phyloP scores from a whole-genome alignment of 2,329 filamentous ascomycete genomes.

The Magnaporthiopsis poae region DNA sequence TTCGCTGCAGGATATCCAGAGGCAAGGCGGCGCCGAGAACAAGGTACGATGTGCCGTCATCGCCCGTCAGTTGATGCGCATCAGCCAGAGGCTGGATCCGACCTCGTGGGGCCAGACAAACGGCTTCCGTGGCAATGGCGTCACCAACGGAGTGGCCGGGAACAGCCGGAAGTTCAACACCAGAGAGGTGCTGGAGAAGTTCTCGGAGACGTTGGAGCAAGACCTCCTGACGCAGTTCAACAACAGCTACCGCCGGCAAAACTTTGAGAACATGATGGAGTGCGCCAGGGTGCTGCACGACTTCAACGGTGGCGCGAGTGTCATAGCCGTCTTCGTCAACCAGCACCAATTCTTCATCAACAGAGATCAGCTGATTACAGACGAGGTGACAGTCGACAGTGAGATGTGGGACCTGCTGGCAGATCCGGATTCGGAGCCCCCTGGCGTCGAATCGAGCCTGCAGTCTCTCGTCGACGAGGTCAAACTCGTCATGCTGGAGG shows the following conservation, averaged over 20 bases:
- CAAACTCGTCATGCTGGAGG: constrained; percentile 88
- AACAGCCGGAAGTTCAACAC: constrained; percentile 52
- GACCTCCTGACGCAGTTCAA: constrained; percentile 94
- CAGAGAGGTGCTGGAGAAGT: constrained; percentile 87
- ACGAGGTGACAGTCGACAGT: constrained; percentile 67
- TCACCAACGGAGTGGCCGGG: constrained; percentile 37
- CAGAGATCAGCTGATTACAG: constrained; percentile 77
- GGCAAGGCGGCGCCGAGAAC: constrained; percentile 76
- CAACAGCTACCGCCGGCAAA: constrained; percentile 86
- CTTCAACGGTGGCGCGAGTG: constrained; percentile 90
- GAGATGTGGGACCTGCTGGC: constrained; percentile 84
- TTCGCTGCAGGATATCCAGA: constrained; percentile 77
- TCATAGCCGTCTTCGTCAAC: constrained; percentile 93
- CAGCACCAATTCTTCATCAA: constrained; percentile 99
- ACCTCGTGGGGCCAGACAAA: constrained; percentile 59
- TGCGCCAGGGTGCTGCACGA: constrained; percentile 88
- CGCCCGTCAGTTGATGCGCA: constrained; percentile 82
- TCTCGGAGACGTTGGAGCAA: constrained; percentile 89
- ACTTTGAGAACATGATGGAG: constrained; percentile 96
- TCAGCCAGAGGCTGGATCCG: constrained; percentile 82
- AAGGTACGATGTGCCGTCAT: constrained; percentile 93
- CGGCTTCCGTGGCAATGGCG: constrained; percentile 38
- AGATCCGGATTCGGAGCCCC: constrained; percentile 85
- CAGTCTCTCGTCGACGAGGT: constrained; percentile 92
- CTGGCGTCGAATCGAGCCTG: constrained; percentile 80